Evolutionary conservation across 2,329 filamentous ascomycete genomes (phyloP), one percentile per base, ranked within the genome.

Genomic region (Ophiostoma novo-ulmi): DNA sequence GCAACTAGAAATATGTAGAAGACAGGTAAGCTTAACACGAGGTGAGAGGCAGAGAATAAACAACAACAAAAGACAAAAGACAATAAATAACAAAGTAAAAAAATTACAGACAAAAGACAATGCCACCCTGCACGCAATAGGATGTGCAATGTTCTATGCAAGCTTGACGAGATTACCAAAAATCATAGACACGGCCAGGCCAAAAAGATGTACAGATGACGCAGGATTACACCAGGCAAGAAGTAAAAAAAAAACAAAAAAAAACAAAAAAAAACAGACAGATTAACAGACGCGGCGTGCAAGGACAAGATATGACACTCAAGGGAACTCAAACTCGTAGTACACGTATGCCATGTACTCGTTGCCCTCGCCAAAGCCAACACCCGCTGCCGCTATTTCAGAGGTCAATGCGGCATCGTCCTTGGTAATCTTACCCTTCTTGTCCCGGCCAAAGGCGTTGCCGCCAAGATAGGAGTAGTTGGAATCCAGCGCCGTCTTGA

Each of bases 261-360:
- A 36, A 64, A 55, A 17, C 17, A 41, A 20, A 10, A 20, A 10
- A 11, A 11, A n/a, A 38, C 38, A 38, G 20, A 14, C 26, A 39
- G 20, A 31, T n/a, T 7, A 17, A 67, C 22, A 44, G 10, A 35
- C 39, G 20, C 20, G 52, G 52, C 22, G n/a, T 11, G 44, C 11
- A 64, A 5, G 13, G 11, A 48, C n/a, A 5, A 6, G 38, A 41
- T 1, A 14, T 1, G 8, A 3, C 35, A n/a, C 52, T 72, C 63
- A 83, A 41, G 84, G 84, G 71, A 98, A 88, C 78, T 95, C 92
- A 78, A 98, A 91, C 79, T 97, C 92, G 81, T 98, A 99, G 83
- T 94, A 97, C 78, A 98, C 95, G 81, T 96, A 99, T 58, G 95
- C 91, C 72, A 93, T 95, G 82, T 98, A 99, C 79, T 97, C 93